Evolutionary conservation across 306 rosid species (phyloP), one percentile per base, ranked within the genome.

Genomic region (Astragalus membranaceus): DNA sequence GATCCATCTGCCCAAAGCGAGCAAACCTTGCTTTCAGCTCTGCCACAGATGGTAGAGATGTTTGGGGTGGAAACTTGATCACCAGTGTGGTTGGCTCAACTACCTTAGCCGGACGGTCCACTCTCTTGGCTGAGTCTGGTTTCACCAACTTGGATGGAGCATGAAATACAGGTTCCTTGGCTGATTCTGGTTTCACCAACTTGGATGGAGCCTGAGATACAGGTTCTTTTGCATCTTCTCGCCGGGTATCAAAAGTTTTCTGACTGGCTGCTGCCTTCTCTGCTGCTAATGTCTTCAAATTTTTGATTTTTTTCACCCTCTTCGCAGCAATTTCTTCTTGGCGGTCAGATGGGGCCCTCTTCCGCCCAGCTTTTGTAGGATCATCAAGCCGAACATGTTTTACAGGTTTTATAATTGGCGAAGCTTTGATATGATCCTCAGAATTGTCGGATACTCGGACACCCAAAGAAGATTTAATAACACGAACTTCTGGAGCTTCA

Each of bases 21-120:
- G 93, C 97, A 84, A 95, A 88, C 81, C 92, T 89, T 12, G 99
- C 99, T 82, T 95, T 95, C 78, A 95, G 85, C 82, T 95, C 99
- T 36, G 94, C 88, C 54, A 84, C 79, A 50, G 99, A 91, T 33
- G 99, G 99, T 33, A 95, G 99, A 2, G 97, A 85, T 39, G 89
- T 87, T 72, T 79, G 57, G 8, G 99, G 99, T 74, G 99, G 99
- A 83, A 91, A 91, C 64, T 89, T 95, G 81, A 95, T 79, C 81
- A 95, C 92, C 75, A 95, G 75, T 68, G 79, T 87, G 64, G 97
- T 95, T 48, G 92, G 99, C 30, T 87, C 88, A 15, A 82, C 89
- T 33, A 75, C 69, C 85, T 82, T 94, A 17, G 84, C 37, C 1
- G 87, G 36, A 75, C 82, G 70, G 48, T 83, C 86, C 44, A 62